phyloP scores from a whole-genome alignment of 192 early-diverging fungal genomes.

The Coemansia sp. region DNA sequence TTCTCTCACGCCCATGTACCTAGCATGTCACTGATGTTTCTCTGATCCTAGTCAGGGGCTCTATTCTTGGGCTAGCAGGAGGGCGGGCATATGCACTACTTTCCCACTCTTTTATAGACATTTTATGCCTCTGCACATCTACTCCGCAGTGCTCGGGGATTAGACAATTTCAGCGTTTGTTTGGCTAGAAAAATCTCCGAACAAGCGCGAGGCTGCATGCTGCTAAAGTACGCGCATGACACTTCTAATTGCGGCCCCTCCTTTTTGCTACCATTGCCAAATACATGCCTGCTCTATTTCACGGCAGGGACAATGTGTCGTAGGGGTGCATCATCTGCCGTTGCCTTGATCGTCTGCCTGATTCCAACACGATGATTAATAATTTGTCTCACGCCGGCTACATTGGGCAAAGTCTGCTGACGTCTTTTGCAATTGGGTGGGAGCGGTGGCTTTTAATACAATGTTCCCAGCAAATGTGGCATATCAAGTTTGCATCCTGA shows the following conservation, averaged over 20 bases:
- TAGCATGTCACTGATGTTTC: not conserved
- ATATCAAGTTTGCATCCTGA: slow-evolving; percentile 2
- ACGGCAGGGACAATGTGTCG: not conserved
- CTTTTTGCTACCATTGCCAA: not conserved
- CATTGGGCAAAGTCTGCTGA: not conserved
- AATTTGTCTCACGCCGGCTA: not conserved
- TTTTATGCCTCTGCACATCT: not conserved
- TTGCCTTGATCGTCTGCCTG: slow-evolving; percentile 3
- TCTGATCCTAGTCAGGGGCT: not conserved
- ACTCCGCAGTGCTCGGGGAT: not conserved
- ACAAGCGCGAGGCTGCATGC: not conserved
- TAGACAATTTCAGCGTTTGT: not conserved
- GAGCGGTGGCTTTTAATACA: slow-evolving; percentile 1
- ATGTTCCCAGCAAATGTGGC: not conserved
- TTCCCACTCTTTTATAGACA: not conserved
- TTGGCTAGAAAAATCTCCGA: not conserved
- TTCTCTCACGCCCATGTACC: not conserved
- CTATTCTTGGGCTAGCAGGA: not conserved
- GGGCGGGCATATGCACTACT: not conserved
- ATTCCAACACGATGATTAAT: not conserved
- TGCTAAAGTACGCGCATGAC: slow-evolving; percentile 3
- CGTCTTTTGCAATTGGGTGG: not conserved
- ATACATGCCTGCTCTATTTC: not conserved
- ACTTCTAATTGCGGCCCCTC: slow-evolving; percentile 2
- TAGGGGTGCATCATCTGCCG: not conserved